Evolutionary conservation across 2,329 filamentous ascomycete genomes (phyloP), one percentile per base, ranked within the genome.

Genomic region (Verticillium isaacii): DNA sequence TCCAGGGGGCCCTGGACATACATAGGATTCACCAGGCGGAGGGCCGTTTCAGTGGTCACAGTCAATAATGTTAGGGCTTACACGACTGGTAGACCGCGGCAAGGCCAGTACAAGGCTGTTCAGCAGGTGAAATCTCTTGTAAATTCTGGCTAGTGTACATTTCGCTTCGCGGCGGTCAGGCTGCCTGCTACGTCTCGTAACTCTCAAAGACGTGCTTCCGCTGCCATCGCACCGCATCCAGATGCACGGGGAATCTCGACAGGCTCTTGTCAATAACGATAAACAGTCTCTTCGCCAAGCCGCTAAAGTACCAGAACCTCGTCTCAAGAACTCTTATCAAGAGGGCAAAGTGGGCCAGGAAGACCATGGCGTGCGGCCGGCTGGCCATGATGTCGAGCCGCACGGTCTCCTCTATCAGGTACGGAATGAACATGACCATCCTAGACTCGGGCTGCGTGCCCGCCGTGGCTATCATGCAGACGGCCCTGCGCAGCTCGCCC

Each of bases 261-360:
- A 65, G 14, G 15, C 32, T n/a, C 12, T 5, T 32, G 11, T 73
- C 71, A 54, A 68, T 65, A 3, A 66, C 58, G 12, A 25, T 56
- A 14, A 73, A 59, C 1, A 68, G 7, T 29, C 66, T 65, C 19
- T 52, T 62, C 17, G 67, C 63, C 71, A 70, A 73, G 2, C 71
- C 69, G 59, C 62, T 66, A 2, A 65, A 7, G 54, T 61, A 71
- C 71, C 71, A 73, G 58, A 66, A 72, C 15, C 52, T 60, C 36
- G 60, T 68, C 45, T 73, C 71, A 3, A 71, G 29, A 5, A 63
- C 58, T 25, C 69, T 65, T n/a, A 72, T 58, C 15, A 68, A 63
- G 0, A 73, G 62, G 15, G 65, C 60, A 32, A 68, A 69, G 39
- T 73, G 61, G 5, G 68, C 66, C n/a, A 73, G 57, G 2, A 73